These are phyloP conservation scores for Suhomyces bribrorum DNA, from an alignment of 1,139 yeast species.

Conservation along the genomic window DNA sequence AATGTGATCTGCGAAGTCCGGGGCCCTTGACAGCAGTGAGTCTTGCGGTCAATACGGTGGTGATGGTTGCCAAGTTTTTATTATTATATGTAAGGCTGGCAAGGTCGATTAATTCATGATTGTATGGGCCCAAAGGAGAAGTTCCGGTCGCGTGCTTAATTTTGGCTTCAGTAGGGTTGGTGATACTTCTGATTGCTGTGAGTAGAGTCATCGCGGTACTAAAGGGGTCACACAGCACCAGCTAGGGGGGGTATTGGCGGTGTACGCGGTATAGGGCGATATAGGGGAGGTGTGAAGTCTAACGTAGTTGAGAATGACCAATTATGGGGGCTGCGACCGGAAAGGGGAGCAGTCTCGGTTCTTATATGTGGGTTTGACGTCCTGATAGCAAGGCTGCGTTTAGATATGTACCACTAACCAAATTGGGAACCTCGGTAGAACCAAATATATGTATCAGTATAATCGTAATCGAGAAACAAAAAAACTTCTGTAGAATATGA, in stretches of 20 bases:
- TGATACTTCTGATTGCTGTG: conserved; percentile 8
- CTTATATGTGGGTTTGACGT: too few species aligned
- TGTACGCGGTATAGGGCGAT: background rate
- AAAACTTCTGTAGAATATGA: too few species aligned
- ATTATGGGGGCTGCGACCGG: too few species aligned
- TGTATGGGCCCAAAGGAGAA: conserved; percentile 44
- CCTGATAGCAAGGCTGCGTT: background rate
- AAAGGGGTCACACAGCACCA: too few species aligned
- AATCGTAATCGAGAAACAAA: too few species aligned
- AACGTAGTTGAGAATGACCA: too few species aligned
- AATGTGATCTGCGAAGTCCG: conserved; percentile 2
- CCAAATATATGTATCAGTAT: too few species aligned
- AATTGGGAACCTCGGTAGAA: too few species aligned
- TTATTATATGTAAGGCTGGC: conserved; percentile 29
- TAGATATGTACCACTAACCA: too few species aligned
- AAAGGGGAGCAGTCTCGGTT: background rate
- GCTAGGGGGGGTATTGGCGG: background rate
- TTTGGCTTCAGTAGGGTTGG: conserved; percentile 18
- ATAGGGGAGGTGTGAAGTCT: too few species aligned
- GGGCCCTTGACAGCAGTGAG: conserved; percentile 3
- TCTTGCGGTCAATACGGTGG: conserved; percentile 16
- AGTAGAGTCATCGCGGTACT: conserved; percentile 2
- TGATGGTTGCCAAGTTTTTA: conserved; percentile 19
- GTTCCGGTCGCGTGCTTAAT: conserved; percentile 32
- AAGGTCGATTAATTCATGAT: conserved; percentile 37